A percentile compares a stretch with the other conserved stretches of the same genome.
Evolutionary conservation across 371 early-diverging fungal species (phyloP).

Genomic region (Quaeritorhiza haematococci): DNA sequence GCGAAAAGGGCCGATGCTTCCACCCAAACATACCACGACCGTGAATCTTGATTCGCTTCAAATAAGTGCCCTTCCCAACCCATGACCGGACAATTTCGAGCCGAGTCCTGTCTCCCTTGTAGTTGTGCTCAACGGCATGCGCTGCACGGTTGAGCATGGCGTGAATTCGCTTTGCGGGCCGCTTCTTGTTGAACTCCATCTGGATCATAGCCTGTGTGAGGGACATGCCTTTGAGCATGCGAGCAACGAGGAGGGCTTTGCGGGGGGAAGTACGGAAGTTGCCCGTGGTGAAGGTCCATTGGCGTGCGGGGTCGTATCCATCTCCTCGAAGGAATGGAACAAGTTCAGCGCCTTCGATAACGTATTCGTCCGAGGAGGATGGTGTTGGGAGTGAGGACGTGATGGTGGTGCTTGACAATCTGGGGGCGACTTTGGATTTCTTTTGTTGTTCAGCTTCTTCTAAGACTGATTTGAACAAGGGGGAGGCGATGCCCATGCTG

Average conservation of each 20-base stretch:
- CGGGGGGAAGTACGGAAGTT: constrained; percentile 50
- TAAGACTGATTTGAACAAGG: no score
- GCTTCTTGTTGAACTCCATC: constrained; percentile 81
- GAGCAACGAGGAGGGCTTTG: constrained; percentile 80
- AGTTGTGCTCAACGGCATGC: constrained; percentile 19
- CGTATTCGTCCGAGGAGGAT: no score
- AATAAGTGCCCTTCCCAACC: constrained; percentile 84
- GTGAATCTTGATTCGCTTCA: constrained; percentile 63
- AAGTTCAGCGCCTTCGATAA: no score
- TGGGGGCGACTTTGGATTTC: no score
- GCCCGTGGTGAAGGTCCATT: constrained; percentile 25
- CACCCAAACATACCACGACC: constrained; percentile 81
- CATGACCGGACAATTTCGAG: constrained; percentile 64
- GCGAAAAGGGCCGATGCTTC: constrained; percentile 71
- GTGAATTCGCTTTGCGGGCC: constrained; percentile 52
- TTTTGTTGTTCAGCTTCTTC: no score
- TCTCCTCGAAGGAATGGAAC: no score
- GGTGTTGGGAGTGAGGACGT: no score
- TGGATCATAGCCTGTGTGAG: constrained; percentile 80
- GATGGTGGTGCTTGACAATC: no score
- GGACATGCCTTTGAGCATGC: constrained; percentile 72
- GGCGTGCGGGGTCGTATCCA: no score
- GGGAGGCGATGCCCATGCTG: no score
- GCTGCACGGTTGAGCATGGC: constrained; percentile 22
- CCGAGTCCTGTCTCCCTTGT: constrained; percentile 7